Evolutionary conservation across 495 filamentous ascomycete species (phyloP), one percentile per base, ranked within the genome.

Genomic region (Hypoxylon trugodes): DNA sequence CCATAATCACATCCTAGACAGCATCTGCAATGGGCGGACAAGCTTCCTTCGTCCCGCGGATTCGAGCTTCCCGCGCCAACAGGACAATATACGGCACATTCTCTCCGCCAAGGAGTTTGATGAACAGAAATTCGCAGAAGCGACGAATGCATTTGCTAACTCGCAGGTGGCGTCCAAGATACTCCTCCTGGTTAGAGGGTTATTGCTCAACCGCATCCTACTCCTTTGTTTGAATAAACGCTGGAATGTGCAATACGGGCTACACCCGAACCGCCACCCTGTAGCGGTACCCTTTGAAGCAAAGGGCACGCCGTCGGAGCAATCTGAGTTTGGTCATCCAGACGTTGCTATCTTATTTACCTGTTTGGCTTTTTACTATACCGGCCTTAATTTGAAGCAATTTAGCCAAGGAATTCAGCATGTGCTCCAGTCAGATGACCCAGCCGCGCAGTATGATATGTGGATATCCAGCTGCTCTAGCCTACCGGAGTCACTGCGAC

Each of bases 311-410:
- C 81, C 82, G 1, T 79, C 76, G n/a, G 76, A 79, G 6, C 70
- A 76, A 28, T 76, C 81, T 5, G 82, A 85, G 59, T 85, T 71
- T 59, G 81, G 83, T 13, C 82, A 86, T 59, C 82, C 83, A 3
- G 82, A 86, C 64, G 82, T 84, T 4, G 76, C 81, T 6, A 85
- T 85, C 16, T 26, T 84, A 0, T 79, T 84, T 16, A 85, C 82
- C 0, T 83, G 78, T 35, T 63, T 86, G 1, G 70, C 78, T 0
- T 85, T 83, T 61, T 86, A 84, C 61, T 84, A 83, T 45, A 65
- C 70, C 10, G 81, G 82, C 5, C 45, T 86, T 0, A 73, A 46
- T 21, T 7, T 65, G 13, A 35, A 51, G 8, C 79, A 83, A 40
- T 71, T 84, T 5, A 62, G 64, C n/a, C 66, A 80, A 21, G 70